These are phyloP conservation scores for Abelmoschus esculentus DNA, from an alignment of 345 rosid species.

Conservation along the genomic window DNA sequence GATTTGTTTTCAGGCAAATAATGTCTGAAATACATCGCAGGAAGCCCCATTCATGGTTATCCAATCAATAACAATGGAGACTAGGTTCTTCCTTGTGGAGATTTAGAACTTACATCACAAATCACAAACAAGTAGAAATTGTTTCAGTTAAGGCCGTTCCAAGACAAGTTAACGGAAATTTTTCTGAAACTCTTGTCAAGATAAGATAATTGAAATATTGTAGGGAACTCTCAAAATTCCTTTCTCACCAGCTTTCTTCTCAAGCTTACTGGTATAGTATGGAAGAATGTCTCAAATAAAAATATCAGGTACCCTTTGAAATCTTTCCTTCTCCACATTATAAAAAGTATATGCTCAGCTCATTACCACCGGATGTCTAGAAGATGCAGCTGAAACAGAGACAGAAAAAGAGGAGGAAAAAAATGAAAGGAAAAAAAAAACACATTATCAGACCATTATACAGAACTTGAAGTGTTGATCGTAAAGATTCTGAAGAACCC, in stretches of 20 bases:
- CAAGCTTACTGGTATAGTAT: too few species aligned
- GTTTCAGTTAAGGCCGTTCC: not conserved
- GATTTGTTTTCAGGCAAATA: not conserved
- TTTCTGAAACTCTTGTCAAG: not conserved
- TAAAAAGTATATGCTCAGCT: not conserved
- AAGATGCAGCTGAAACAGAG: not conserved
- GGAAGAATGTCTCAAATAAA: too few species aligned
- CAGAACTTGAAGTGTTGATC: not conserved
- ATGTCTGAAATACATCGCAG: not conserved
- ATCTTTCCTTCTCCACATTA: too few species aligned
- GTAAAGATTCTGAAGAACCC: too few species aligned
- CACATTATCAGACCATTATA: not conserved
- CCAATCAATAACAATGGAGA: not conserved
- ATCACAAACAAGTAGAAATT: not conserved
- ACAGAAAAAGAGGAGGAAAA: not conserved
- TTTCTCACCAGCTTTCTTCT: not conserved
- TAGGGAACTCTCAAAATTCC: not conserved
- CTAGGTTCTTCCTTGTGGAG: not conserved
- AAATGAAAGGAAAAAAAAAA: not conserved
- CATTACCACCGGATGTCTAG: not conserved
- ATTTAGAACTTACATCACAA: not conserved
- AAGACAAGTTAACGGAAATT: not conserved
- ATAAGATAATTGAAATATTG: not conserved
- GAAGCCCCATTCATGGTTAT: not conserved
- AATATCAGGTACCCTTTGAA: too few species aligned